Evolutionary conservation across 2,329 filamentous ascomycete species (phyloP).

Genomic region (Trematosphaeria pertusa): DNA sequence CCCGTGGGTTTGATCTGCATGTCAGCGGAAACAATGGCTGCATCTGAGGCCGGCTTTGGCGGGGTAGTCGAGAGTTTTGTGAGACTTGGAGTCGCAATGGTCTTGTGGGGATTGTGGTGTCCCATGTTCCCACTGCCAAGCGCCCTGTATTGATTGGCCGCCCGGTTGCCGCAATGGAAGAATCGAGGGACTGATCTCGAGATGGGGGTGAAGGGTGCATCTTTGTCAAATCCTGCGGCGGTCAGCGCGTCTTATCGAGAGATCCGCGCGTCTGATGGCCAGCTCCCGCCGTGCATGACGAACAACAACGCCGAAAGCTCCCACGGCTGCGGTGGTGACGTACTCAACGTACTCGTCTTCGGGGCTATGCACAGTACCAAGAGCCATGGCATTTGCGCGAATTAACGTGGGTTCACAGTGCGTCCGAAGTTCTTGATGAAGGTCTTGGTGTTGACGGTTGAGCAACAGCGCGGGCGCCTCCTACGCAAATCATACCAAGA

Average conservation of each 20-base stretch:
- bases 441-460: background rate
- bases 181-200: no score
- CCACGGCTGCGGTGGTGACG: no score
- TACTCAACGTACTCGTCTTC: no score
- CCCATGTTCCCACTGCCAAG: slow-evolving; percentile 10
- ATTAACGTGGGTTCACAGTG: slow-evolving; percentile 1
- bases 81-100: no score
- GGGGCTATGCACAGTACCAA: background rate
- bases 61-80: no score
- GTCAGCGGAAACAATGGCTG: slow-evolving; percentile 4
- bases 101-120: background rate
- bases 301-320: no score
- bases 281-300: no score
- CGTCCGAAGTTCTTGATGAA: background rate
- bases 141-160: background rate
- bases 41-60: background rate
- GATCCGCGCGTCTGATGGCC: no score
- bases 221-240: no score
- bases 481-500: slow-evolving; percentile 2
- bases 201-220: no score
- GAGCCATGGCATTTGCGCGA: background rate
- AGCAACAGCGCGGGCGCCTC: background rate
- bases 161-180: background rate
- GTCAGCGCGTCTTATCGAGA: no score
- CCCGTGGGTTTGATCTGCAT: slow-evolving; percentile 1